Percentiles rank a stretch among this genome's conserved stretches.
These are phyloP conservation scores for Sordariomycetes sp. DNA, from an alignment of 2,329 filamentous ascomycete species.

Conservation along the genomic window DNA sequence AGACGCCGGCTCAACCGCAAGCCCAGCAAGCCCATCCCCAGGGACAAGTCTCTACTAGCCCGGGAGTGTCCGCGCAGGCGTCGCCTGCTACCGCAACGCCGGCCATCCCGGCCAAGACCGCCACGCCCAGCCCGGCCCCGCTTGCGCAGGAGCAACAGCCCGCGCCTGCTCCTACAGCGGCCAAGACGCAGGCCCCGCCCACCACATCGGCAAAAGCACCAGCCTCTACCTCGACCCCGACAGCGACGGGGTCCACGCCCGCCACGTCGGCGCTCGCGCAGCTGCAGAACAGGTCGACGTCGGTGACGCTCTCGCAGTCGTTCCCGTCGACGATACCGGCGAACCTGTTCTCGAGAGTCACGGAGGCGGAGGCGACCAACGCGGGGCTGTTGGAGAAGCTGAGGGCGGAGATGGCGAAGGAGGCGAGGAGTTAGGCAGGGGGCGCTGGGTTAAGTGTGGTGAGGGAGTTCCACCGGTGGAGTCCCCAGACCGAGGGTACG, in stretches of 20 bases:
- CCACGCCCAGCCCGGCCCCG: background rate
- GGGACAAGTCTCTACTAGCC: background rate
- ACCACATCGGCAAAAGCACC: background rate
- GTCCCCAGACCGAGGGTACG: background rate
- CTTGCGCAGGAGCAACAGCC: background rate
- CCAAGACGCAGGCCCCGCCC: background rate
- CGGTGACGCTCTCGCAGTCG: constrained; percentile 3
- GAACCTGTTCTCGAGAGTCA: constrained; percentile 4
- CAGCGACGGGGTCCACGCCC: background rate
- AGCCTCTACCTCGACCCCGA: background rate
- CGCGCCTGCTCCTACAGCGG: background rate
- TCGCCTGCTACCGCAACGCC: background rate
- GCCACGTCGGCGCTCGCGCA: background rate
- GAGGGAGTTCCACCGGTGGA: background rate
- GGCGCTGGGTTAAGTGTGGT: background rate
- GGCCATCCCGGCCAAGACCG: background rate
- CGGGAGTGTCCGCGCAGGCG: background rate
- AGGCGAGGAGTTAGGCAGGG: background rate
- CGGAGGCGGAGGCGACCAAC: constrained; percentile 3
- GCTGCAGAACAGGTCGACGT: background rate
- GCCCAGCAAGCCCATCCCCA: constrained; percentile 7
- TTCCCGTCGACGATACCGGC: background rate
- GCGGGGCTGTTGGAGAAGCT: constrained; percentile 2
- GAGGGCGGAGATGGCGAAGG: constrained; percentile 2
- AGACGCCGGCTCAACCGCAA: constrained; percentile 10